Conservation (phyloP, 2,329 filamentous ascomycete genomes). For the Alternaria arbusti region DNA sequence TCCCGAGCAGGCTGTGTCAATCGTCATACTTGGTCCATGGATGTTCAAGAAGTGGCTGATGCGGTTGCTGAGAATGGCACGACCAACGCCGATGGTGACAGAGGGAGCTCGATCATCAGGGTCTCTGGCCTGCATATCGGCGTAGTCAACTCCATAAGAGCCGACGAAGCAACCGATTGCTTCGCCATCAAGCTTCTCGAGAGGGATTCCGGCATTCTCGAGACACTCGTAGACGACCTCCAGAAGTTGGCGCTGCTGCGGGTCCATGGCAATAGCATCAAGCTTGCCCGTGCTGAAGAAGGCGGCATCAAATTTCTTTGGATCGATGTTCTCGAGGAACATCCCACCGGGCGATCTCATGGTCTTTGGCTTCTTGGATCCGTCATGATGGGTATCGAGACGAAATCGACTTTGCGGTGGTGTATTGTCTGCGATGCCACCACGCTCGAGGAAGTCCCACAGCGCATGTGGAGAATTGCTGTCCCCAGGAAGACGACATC, state of each 20-base stretch:
- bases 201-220: conserved; percentile 13
- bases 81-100: not conserved
- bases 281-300: conserved; percentile 20
- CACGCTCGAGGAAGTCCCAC: no score
- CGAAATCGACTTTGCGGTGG: not conserved
- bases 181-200: not conserved
- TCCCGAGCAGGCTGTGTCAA: conserved; percentile 36
- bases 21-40: conserved; percentile 20
- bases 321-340: conserved; percentile 16
- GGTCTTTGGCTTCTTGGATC: conserved; percentile 30
- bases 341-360: conserved; percentile 38
- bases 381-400: conserved; percentile 9
- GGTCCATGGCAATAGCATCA: conserved; percentile 21
- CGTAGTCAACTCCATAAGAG: not conserved
- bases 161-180: conserved; percentile 11
- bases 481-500: no score
- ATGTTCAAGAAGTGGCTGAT: conserved; percentile 29
- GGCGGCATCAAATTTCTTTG: conserved; percentile 14
- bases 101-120: not conserved
- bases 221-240: conserved; percentile 26
- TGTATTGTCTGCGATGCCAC: not conserved
- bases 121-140: not conserved
- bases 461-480: no score
- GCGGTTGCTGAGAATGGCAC: conserved; percentile 20
- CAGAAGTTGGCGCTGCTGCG: conserved; percentile 22